Evolutionary conservation across 495 filamentous ascomycete genomes (phyloP), one percentile per base, ranked within the genome.

Genomic region (Aspergillus ellipticus): DNA sequence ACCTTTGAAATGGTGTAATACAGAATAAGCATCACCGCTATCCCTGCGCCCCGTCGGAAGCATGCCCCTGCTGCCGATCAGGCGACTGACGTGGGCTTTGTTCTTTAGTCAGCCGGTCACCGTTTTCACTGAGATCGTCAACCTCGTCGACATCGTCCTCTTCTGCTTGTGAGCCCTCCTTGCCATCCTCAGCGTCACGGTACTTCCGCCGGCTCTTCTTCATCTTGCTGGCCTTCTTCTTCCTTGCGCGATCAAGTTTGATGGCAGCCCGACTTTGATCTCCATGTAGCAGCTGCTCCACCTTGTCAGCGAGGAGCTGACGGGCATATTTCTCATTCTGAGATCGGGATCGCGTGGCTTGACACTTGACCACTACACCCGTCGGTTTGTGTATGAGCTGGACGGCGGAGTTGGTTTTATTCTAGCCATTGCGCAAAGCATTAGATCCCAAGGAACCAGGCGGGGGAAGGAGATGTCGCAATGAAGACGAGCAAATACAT

Each of bases 381-480:
- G 91, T 93, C 13, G 92, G 90, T 19, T 89, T 72, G 73, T 98
- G 94, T 54, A 84, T 92, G 22, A 98, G 79, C 66, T 98, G 95
- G 37, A 97, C 94, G 45, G 94, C 94, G 8, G 90, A 97, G 59
- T 85, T 86, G 20, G 94, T 97, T 86, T 98, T 98, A 75, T 98
- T 98, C 89, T 92, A 33, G 19, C n/a, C 9, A 43, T 20, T 21
- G 20, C n/a, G 7, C n/a, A 41, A 43, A 19, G 53, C 28, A 46
- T 49, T 35, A 57, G 53, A 21, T 46, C 37, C 4, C 2, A 35
- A 33, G 37, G 21, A 5, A 45, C 28, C 21, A 20, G n/a, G n/a
- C n/a, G n/a, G n/a, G n/a, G n/a, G n/a, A n/a, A n/a, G n/a, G n/a
- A n/a, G n/a, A n/a, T n/a, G n/a, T 16, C 56, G 21, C 11, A 29